phyloP scores from a whole-genome alignment of 495 filamentous ascomycete species.

The Monascus purpureus region DNA sequence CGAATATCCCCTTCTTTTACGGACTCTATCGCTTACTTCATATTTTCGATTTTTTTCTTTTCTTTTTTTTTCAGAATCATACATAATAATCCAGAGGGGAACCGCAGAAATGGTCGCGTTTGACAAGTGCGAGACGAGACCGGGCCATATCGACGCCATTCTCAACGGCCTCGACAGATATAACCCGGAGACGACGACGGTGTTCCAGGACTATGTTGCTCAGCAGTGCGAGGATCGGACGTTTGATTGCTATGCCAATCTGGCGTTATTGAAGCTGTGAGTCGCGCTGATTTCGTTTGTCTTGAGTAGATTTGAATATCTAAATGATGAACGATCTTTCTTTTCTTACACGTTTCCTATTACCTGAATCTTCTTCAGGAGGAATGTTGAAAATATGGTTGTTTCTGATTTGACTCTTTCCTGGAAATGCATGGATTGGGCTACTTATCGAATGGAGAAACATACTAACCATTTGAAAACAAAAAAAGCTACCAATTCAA shows the following conservation, averaged over 20 bases:
- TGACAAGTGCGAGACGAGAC: constrained; percentile 50
- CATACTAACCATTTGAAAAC: too few species aligned
- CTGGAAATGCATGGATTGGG: too few species aligned
- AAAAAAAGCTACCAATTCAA: constrained; percentile 96
- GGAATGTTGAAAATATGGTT: constrained; percentile 21
- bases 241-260: constrained; percentile 90
- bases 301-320: constrained; percentile 7
- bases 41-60: background rate
- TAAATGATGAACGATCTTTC: constrained; percentile 54
- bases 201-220: constrained; percentile 89
- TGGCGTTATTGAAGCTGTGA: constrained; percentile 95
- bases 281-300: constrained; percentile 26
- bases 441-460: too few species aligned
- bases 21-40: background rate
- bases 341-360: constrained; percentile 86
- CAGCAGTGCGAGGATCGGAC: constrained; percentile 91
- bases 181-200: constrained; percentile 88
- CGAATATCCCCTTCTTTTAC: too few species aligned
- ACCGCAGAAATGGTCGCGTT: constrained; percentile 40
- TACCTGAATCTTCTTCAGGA: constrained; percentile 54
- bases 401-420: constrained; percentile 15
- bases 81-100: too few species aligned
- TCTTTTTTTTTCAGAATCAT: background rate
- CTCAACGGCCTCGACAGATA: constrained; percentile 92
- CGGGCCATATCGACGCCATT: constrained; percentile 79